phyloP scores from a whole-genome alignment of 2,329 filamentous ascomycete genomes.

The Colletotrichum lentis region DNA sequence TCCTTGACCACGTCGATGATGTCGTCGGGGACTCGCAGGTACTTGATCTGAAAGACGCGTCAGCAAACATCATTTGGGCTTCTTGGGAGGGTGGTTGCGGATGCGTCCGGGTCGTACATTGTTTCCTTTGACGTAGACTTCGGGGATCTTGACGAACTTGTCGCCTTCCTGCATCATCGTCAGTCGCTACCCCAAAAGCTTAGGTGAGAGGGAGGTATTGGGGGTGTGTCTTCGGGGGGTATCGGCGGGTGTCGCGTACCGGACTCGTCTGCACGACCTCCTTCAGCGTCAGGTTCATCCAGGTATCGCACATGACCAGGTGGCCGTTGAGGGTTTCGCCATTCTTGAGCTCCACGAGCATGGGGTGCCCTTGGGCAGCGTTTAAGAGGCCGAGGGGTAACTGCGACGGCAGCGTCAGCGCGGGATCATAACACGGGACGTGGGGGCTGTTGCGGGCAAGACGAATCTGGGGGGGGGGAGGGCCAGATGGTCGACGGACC shows the following conservation, averaged over 20 bases:
- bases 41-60: constrained; percentile 80
- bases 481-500: background rate
- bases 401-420: constrained; percentile 49
- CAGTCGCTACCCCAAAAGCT: constrained; percentile 34
- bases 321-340: constrained; percentile 97
- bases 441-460: too few species aligned
- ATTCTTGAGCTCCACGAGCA: constrained; percentile 97
- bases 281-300: constrained; percentile 98
- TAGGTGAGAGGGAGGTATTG: too few species aligned
- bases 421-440: background rate
- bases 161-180: constrained; percentile 77
- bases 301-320: constrained; percentile 95
- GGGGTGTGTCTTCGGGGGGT: background rate
- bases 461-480: background rate
- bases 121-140: constrained; percentile 96
- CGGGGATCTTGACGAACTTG: constrained; percentile 88
- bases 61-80: constrained; percentile 28
- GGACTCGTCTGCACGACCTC: constrained; percentile 97
- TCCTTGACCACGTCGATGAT: constrained; percentile 95
- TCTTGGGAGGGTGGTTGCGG: background rate
- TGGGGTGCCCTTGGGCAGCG: constrained; percentile 95
- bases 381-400: constrained; percentile 84
- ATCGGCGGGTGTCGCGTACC: constrained; percentile 51
- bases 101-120: constrained; percentile 70
- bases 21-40: constrained; percentile 93